Base-by-base conservation (phyloP, 1,284 basidiomycete genomes). In the Ceratobasidium sp. region DNA sequence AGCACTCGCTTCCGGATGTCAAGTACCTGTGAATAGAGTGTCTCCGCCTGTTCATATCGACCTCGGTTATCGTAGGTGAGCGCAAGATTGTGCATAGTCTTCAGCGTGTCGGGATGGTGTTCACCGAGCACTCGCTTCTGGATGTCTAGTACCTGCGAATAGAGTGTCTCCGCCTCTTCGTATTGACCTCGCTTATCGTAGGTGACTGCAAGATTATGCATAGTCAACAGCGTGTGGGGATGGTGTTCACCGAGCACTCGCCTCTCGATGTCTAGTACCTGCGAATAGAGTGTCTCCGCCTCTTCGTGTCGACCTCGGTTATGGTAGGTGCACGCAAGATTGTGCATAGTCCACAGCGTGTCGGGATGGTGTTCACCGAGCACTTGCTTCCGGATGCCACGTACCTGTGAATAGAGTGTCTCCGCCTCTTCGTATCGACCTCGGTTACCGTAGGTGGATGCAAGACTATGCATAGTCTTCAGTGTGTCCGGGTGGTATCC, bases 81-180 rank as follows among this genome's bases (percentile, higher is more conserved):
- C 20, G 62, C 62, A 20, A 65, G 27, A 27, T 38, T 3, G 38
- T 27, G 12, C 65, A 67, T 67, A 46, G 41, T 30, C 8, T 1
- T 38, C 44, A 67, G 65, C 8, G 46, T 52, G 65, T 67, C 65
- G 20, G n/a, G 44, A 23, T 48, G 46, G 4, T 67, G 41, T 23
- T 67, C 65, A 5, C 65, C 41, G 12, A 67, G 65, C 33, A 54
- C 16, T 69, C 16, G 48, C 20, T 54, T 69, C 6, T n/a, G 10
- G n/a, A 20, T n/a, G 23, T 18, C 57, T 6, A 73, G 27, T 44
- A 64, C 46, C 2, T 46, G 20, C 5, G 12, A 18, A 2, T 23
- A 5, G 18, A 74, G 23, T 30, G 6, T 2, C 33, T 64, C 67
- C 23, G 67, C 67, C 33, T 55, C 10, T 33, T 33, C 50, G 7